Evolutionary conservation across 345 rosid genomes (phyloP), one percentile per base, ranked within the genome.

Genomic region (Sonneratia caseolaris): DNA sequence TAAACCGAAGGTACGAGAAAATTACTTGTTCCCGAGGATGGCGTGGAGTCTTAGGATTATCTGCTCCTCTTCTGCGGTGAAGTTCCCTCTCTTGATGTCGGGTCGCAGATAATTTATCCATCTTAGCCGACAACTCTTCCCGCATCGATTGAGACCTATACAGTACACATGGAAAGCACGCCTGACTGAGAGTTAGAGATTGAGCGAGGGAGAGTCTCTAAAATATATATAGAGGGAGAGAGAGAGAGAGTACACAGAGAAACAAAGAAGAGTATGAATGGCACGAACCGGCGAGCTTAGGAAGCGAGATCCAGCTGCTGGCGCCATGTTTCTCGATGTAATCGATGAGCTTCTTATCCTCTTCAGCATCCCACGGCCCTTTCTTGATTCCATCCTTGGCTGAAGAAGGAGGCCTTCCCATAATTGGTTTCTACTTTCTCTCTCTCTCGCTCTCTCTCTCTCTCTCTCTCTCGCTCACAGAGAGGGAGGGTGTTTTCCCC

Each of bases 331-430:
- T 82, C 12, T 86, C 77, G 73, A 92, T 88, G 75, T 87, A 90
- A 64, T 85, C 90, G 42, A 81, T 66, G 68, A 92, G 81, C 66
- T 81, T 90, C 79, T 82, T 80, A 70, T 92, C 98, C 81, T 92
- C 98, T 70, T 92, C 98, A 22, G 87, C 75, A 6, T 92, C 88
- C 98, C 98, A 92, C 24, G 98, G 92, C 7, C 98, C 98, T 81
- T 84, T 92, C 83, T 87, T 92, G 37, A 90, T 88, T 14, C 88
- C 92, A 69, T 80, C 81, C 80, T 87, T 89, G 59, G 89, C 92
- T 64, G 92, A 90, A 77, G 94, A 92, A 72, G 96, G 96, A 75
- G 86, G 67, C 79, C 96, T 84, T 68, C 85, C 95, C 98, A 92
- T 92, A 71, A 68, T 71, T 74, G 32, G n/a, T 40, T 8, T 40